A percentile compares a stretch with the other conserved stretches of the same genome.
Evolutionary conservation across 495 filamentous ascomycete species (phyloP).

Genomic region (Lepraria neglecta): DNA sequence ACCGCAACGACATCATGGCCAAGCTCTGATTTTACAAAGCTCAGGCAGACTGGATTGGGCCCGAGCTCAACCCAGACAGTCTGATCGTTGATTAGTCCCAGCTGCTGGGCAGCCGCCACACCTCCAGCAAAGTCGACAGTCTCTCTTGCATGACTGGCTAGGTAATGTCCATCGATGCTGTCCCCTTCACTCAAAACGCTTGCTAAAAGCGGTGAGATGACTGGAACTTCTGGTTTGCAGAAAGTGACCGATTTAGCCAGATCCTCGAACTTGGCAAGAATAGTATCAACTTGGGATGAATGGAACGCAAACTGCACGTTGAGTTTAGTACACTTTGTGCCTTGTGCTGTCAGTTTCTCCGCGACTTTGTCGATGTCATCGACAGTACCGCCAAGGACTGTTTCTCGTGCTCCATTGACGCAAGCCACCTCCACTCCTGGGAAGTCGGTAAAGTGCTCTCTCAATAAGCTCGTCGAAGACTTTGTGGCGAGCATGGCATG

Average conservation of each 20-base stretch:
- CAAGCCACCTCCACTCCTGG: constrained; percentile 43
- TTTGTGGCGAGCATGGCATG: constrained; percentile 56
- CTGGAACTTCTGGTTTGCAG: constrained; percentile 54
- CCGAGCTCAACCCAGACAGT: constrained; percentile 49
- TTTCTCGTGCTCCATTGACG: constrained; percentile 46
- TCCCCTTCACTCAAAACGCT: constrained; percentile 50
- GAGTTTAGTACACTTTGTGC: constrained; percentile 62
- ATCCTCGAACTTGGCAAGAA: constrained; percentile 59
- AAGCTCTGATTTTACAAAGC: constrained; percentile 54
- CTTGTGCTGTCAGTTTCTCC: constrained; percentile 47
- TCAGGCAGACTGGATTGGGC: constrained; percentile 52
- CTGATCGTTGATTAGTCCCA: constrained; percentile 44
- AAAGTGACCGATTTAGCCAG: constrained; percentile 55
- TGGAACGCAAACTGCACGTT: constrained; percentile 78
- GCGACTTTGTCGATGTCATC: constrained; percentile 50
- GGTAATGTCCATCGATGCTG: constrained; percentile 40
- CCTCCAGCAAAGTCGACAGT: constrained; percentile 28
- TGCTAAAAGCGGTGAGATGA: constrained; percentile 64
- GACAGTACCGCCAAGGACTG: constrained; percentile 44
- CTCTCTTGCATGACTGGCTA: constrained; percentile 27
- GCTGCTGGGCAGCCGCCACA: constrained; percentile 39
- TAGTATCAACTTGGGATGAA: constrained; percentile 70
- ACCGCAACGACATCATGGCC: constrained; percentile 44
- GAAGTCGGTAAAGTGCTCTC: constrained; percentile 8
- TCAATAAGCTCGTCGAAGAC: constrained; percentile 20